A percentile compares a stretch with the other conserved stretches of the same genome.
These are phyloP conservation scores for Phytophthora pisi DNA, from an alignment of 352 stramenopile species.

Conservation along the genomic window DNA sequence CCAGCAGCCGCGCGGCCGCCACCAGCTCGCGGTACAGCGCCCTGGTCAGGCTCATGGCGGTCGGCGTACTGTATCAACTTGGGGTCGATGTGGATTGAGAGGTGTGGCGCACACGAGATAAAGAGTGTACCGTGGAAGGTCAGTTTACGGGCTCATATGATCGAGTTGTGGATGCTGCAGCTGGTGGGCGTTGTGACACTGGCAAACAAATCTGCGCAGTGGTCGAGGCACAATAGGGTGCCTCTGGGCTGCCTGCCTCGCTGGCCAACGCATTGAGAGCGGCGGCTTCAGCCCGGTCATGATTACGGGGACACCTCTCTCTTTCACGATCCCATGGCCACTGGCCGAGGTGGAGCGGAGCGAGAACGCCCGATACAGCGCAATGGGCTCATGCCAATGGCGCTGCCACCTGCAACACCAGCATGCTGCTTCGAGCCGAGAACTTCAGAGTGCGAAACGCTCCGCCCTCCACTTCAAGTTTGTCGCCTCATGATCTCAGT, in stretches of 20 bases:
- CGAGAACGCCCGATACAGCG: no score
- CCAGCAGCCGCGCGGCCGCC: conserved; percentile 51
- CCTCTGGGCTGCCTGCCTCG: background rate
- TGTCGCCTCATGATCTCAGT: background rate
- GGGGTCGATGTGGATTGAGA: background rate
- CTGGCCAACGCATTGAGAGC: background rate
- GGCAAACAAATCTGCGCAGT: background rate
- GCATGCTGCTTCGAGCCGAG: no score
- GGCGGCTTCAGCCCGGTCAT: background rate
- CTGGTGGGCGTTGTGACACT: conserved; percentile 4
- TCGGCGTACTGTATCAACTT: background rate
- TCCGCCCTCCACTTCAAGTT: background rate
- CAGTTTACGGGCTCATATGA: background rate
- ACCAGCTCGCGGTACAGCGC: conserved; percentile 80
- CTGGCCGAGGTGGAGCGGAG: background rate
- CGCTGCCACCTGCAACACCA: no score
- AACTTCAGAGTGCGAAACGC: no score
- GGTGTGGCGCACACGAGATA: background rate
- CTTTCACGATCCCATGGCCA: background rate
- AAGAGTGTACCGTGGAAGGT: background rate
- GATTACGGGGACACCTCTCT: background rate
- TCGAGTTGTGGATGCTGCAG: background rate
- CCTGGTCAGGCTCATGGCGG: conserved; percentile 52
- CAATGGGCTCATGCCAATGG: no score
- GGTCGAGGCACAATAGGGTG: background rate